Conservation (phyloP, 1,139 yeast genomes). For the Protomyces gravidus region DNA sequence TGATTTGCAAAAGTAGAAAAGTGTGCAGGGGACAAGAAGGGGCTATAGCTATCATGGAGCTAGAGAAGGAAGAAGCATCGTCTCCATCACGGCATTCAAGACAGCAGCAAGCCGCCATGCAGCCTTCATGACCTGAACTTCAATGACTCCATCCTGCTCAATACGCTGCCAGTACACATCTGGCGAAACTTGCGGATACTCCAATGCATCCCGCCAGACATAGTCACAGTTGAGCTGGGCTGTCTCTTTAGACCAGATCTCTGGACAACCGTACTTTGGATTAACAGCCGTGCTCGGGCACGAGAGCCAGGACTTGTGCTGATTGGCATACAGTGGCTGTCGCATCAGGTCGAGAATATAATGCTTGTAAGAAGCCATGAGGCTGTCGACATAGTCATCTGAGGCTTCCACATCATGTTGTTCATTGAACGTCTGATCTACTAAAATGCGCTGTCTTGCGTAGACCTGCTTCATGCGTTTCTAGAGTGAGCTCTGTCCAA, state of each 20-base stretch:
- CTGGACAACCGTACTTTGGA: conserved; percentile 21
- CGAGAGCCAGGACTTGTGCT: neutral
- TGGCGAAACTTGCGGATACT: neutral
- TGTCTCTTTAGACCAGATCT: conserved; percentile 14
- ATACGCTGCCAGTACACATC: conserved; percentile 18
- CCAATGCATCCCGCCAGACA: conserved; percentile 13
- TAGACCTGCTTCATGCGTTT: conserved; percentile 1
- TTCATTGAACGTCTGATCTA: neutral
- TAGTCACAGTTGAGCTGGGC: conserved; percentile 16
- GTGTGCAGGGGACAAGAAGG: neutral
- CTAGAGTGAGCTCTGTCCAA: neutral
- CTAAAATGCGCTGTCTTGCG: neutral
- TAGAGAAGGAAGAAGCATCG: neutral
- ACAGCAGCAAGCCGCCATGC: conserved; percentile 21
- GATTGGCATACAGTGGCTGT: neutral
- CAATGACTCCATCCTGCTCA: conserved; percentile 13
- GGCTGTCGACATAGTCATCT: neutral
- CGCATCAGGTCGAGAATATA: conserved; percentile 8
- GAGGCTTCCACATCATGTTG: neutral
- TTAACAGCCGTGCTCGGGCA: conserved; percentile 8
- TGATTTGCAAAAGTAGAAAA: neutral
- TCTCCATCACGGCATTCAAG: conserved; percentile 13
- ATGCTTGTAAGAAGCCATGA: conserved; percentile 6
- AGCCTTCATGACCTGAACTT: conserved; percentile 21
- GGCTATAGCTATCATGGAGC: neutral